phyloP scores from a whole-genome alignment of 768 basidiomycete genomes.

The Termitomyces sp. region DNA sequence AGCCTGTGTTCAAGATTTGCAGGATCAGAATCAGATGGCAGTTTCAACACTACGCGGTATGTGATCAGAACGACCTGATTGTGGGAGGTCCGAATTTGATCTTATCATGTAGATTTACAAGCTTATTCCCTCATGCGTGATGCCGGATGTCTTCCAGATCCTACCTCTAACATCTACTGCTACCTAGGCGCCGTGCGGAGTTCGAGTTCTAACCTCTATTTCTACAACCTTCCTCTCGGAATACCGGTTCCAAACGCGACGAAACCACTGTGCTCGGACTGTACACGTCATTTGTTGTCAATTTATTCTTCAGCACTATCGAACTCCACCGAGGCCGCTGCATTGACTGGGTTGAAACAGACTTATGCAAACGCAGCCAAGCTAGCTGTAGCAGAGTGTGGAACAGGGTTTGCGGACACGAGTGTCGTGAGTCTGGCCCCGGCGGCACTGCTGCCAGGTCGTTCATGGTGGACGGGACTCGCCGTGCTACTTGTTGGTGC shows the following conservation, averaged over 20 bases:
- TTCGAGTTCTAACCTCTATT: constrained; percentile 52
- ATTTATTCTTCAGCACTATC: constrained; percentile 46
- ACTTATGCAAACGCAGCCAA: constrained; percentile 50
- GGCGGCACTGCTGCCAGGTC: neutral
- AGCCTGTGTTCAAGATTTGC: constrained; percentile 57
- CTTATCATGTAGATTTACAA: constrained; percentile 44
- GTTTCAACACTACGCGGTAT: constrained; percentile 53
- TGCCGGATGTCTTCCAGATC: constrained; percentile 57
- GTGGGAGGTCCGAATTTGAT: neutral
- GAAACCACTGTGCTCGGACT: constrained; percentile 56
- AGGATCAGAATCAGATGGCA: constrained; percentile 47
- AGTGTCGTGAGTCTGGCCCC: constrained; percentile 3
- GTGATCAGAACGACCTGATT: constrained; percentile 11
- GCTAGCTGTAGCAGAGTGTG: constrained; percentile 47
- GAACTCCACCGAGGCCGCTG: constrained; percentile 18
- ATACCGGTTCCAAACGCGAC: constrained; percentile 45
- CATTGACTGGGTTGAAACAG: constrained; percentile 26
- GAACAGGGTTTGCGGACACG: constrained; percentile 40
- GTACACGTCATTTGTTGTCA: constrained; percentile 57
- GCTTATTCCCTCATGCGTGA: constrained; percentile 61
- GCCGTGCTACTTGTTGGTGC: neutral
- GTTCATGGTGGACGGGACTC: constrained; percentile 6
- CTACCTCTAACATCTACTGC: constrained; percentile 64
- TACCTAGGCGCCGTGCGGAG: constrained; percentile 61
- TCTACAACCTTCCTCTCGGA: constrained; percentile 68